A percentile compares a stretch with the other conserved stretches of the same genome.
These are phyloP conservation scores for Naganishia albida DNA, from an alignment of 1,284 basidiomycete genomes.

Conservation along the genomic window DNA sequence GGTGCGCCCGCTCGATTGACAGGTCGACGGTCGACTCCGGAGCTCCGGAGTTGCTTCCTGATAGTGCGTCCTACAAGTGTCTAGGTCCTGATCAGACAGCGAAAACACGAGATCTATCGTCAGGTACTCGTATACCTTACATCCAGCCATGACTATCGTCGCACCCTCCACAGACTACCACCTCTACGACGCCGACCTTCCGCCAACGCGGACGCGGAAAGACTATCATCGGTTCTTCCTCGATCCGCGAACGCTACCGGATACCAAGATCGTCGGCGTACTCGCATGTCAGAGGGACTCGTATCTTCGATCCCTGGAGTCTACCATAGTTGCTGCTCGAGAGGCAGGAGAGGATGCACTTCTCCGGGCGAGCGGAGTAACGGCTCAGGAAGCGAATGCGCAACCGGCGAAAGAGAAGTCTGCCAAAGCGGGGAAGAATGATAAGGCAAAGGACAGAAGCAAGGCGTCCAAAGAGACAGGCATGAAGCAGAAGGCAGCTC, in stretches of 20 bases:
- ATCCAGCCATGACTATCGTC: constrained; percentile 8
- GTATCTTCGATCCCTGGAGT: constrained; percentile 43
- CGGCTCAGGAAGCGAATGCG: constrained; percentile 24
- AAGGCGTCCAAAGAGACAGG: constrained; percentile 3
- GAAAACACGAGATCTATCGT: no score
- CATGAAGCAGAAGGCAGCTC: not conserved
- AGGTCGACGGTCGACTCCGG: no score
- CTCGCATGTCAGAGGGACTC: constrained; percentile 56
- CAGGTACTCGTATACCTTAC: no score
- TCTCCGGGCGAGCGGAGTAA: constrained; percentile 11
- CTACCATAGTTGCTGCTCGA: constrained; percentile 39
- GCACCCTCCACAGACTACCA: constrained; percentile 18
- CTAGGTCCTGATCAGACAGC: no score
- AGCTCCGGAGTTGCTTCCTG: no score
- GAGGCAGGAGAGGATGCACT: constrained; percentile 26
- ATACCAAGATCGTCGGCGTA: constrained; percentile 51
- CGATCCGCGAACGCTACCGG: constrained; percentile 45
- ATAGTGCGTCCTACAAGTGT: no score
- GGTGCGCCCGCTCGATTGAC: no score
- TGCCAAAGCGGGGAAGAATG: constrained; percentile 16
- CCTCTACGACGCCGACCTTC: constrained; percentile 25
- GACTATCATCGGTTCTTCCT: constrained; percentile 52
- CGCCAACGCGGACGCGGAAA: constrained; percentile 34
- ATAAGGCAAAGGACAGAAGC: constrained; percentile 12
- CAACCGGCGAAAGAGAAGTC: constrained; percentile 24